Percentiles rank a stretch among this genome's conserved stretches.
These are phyloP conservation scores for Phytophthora sp. DNA, from an alignment of 352 stramenopile genomes.

Conservation along the genomic window DNA sequence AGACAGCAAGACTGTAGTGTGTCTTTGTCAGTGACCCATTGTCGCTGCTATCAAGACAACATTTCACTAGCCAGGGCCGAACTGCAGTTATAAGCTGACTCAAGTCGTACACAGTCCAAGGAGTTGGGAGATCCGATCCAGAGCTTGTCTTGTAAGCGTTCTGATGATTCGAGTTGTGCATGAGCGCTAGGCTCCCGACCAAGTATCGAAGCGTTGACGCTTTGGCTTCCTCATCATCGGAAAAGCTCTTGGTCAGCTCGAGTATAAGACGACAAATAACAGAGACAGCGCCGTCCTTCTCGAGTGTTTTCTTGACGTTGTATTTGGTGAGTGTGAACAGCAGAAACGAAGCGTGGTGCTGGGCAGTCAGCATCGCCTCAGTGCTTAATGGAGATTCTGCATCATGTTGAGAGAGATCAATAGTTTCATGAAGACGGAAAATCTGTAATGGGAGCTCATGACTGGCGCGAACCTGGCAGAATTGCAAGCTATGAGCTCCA, in stretches of 20 bases:
- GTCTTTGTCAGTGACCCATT: not conserved
- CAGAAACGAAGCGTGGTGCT: slow-evolving; percentile 30
- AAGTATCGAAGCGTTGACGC: slow-evolving; percentile 33
- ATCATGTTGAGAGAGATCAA: slow-evolving; percentile 6
- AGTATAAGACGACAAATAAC: slow-evolving; percentile 12
- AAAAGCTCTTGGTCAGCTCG: slow-evolving; percentile 8
- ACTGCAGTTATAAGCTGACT: slow-evolving; percentile 13
- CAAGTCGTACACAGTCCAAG: slow-evolving; percentile 26
- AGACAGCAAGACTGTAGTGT: slow-evolving; percentile 27
- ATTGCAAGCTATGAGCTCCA: slow-evolving; percentile 26
- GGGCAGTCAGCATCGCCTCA: not conserved
- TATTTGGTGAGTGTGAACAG: slow-evolving; percentile 45
- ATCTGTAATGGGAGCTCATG: slow-evolving; percentile 37
- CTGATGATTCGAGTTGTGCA: slow-evolving; percentile 11
- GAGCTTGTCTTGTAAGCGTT: slow-evolving; percentile 1
- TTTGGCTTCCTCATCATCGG: slow-evolving; percentile 2
- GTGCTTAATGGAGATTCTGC: not conserved
- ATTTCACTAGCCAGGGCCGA: slow-evolving; percentile 17
- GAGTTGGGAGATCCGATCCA: not conserved
- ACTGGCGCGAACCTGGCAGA: slow-evolving; percentile 34
- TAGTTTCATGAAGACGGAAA: slow-evolving; percentile 29
- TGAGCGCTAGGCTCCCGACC: slow-evolving; percentile 34
- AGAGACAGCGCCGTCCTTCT: slow-evolving; percentile 15
- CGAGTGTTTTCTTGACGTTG: slow-evolving; percentile 36
- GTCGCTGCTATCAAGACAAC: not conserved